Percentiles rank a stretch among this genome's conserved stretches.
phyloP scores from a whole-genome alignment of 805 yeast species.

The Teunomyces tritomae region DNA sequence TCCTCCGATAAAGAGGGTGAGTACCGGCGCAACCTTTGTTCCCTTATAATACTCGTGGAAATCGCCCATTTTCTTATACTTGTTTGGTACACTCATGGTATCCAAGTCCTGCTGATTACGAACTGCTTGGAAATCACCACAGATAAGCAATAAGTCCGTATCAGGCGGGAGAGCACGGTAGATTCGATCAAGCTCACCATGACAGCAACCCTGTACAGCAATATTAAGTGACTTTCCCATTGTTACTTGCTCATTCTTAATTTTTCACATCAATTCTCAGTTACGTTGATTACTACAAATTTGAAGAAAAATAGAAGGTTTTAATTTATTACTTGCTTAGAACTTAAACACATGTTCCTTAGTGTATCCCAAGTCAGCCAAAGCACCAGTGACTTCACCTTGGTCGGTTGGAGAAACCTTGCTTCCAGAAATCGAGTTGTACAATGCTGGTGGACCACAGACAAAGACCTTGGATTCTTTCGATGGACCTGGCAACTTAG shows the following conservation, averaged over 20 bases:
- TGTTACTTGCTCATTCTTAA: neutral
- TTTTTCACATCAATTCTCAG: neutral
- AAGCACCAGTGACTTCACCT: constrained; percentile 88
- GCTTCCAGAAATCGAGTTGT: constrained; percentile 81
- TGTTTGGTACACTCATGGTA: constrained; percentile 74
- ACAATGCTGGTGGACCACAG: constrained; percentile 95
- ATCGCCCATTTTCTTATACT: constrained; percentile 75
- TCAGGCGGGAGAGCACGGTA: constrained; percentile 33
- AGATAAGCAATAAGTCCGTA: constrained; percentile 54
- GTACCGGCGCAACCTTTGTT: constrained; percentile 58
- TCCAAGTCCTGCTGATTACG: constrained; percentile 61
- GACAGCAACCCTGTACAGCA: constrained; percentile 89
- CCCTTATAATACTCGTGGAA: constrained; percentile 72
- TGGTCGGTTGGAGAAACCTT: constrained; percentile 87
- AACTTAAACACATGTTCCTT: constrained; percentile 89
- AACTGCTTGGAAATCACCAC: constrained; percentile 91
- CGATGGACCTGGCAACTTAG: constrained; percentile 61
- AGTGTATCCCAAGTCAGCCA: constrained; percentile 83
- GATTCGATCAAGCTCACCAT: constrained; percentile 68
- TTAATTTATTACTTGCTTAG: constrained; percentile 28
- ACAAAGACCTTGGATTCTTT: constrained; percentile 68
- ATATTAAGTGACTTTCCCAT: constrained; percentile 23
- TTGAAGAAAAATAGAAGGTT: neutral
- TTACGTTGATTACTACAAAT: neutral
- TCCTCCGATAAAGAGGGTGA: constrained; percentile 88